Percentiles rank a stretch among this genome's conserved stretches.
phyloP scores from a whole-genome alignment of 2,329 filamentous ascomycete species.

The Cryphonectria japonica region DNA sequence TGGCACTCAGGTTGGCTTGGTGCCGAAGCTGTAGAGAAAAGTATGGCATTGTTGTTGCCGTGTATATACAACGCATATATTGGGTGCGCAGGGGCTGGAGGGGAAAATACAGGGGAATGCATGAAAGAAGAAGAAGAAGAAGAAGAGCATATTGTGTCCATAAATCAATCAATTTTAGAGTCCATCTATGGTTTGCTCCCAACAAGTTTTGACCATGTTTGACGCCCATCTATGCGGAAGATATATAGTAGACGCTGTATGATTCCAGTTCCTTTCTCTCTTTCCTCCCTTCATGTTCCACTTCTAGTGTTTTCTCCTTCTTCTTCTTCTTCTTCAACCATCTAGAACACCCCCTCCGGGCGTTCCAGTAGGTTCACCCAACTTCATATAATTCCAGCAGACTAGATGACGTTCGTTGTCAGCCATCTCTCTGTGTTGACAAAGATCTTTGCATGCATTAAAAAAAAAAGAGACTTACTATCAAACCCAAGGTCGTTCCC shows the following conservation, averaged over 20 bases:
- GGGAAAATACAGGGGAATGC: no score
- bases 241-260: background rate
- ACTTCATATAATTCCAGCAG: slow-evolving; percentile 58
- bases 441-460: background rate
- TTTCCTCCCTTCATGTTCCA: background rate
- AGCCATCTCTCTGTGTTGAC: background rate
- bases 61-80: background rate
- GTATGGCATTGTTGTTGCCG: no score
- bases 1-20: slow-evolving; percentile 55
- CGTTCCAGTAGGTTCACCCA: slow-evolving; percentile 39
- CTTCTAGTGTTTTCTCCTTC: background rate
- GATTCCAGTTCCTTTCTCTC: background rate
- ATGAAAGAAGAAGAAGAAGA: no score
- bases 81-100: no score
- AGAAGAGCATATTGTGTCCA: background rate
- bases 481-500: slow-evolving; percentile 68
- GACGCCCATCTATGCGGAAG: background rate
- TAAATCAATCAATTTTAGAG: background rate
- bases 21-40: slow-evolving; percentile 53
- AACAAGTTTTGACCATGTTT: no score
- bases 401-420: slow-evolving; percentile 41
- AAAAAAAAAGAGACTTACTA: slow-evolving; percentile 51
- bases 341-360: slow-evolving; percentile 1
- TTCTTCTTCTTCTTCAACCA: background rate
- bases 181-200: no score